Conservation (phyloP, 177 flowering plant genomes). For the Vitis hybrid region DNA sequence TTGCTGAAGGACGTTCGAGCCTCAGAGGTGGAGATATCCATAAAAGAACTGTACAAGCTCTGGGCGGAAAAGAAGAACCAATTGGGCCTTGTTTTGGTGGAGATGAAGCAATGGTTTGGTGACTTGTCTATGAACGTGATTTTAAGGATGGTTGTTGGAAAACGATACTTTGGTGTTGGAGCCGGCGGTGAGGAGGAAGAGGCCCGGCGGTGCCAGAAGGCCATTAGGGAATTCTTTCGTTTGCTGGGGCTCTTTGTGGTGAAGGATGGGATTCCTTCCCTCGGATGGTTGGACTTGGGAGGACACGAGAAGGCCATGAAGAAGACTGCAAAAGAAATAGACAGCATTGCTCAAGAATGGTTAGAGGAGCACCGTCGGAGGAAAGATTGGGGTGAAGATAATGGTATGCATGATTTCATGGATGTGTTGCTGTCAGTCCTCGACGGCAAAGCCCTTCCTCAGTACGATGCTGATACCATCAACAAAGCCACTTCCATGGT, state of each 20-base stretch:
- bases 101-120: slow-evolving; percentile 31
- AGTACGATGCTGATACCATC: slow-evolving; percentile 15
- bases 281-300: slow-evolving; percentile 26
- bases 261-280: slow-evolving; percentile 24
- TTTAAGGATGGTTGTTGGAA: slow-evolving; percentile 25
- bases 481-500: slow-evolving; percentile 25
- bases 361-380: slow-evolving; percentile 23
- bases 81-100: slow-evolving; percentile 13
- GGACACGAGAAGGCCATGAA: slow-evolving; percentile 27
- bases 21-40: slow-evolving; percentile 16
- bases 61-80: slow-evolving; percentile 20
- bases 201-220: slow-evolving; percentile 20
- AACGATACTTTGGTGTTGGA: slow-evolving; percentile 17
- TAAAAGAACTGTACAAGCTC: slow-evolving; percentile 15
- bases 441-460: not conserved
- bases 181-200: slow-evolving; percentile 8
- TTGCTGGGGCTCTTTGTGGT: slow-evolving; percentile 23
- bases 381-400: not conserved
- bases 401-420: slow-evolving; percentile 24
- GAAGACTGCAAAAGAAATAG: slow-evolving; percentile 20
- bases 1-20: slow-evolving; percentile 19
- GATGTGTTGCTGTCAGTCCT: slow-evolving; percentile 12
- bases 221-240: slow-evolving; percentile 31
- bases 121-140: slow-evolving; percentile 21
- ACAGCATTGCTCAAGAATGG: slow-evolving; percentile 15